A percentile compares a stretch with the other conserved stretches of the same genome.
phyloP scores from a whole-genome alignment of 176 grass and related monocot species.

The Ensete ventricosum region DNA sequence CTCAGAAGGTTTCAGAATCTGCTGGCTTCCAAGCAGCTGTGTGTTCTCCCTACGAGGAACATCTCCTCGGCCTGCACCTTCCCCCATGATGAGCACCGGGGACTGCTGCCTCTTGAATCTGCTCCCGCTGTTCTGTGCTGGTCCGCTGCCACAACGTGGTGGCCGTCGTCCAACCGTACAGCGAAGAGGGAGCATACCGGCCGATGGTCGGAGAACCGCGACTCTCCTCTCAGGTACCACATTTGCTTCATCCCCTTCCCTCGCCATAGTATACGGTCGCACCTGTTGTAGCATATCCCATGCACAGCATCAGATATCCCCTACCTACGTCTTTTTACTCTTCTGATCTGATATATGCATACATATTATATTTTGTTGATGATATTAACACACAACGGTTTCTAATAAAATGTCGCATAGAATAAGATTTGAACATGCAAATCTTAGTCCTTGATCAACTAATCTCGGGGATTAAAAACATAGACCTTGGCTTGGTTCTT shows the following conservation, averaged over 20 bases:
- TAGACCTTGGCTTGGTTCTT: too few relatives aligned
- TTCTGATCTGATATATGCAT: neutral
- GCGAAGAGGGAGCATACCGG: constrained; percentile 74
- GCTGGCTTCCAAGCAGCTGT: constrained; percentile 37
- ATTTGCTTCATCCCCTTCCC: constrained; percentile 59
- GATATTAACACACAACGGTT: neutral
- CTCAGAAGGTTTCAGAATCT: constrained; percentile 32
- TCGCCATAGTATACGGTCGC: constrained; percentile 86
- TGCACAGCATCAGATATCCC: neutral
- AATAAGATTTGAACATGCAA: too few relatives aligned
- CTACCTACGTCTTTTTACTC: too few relatives aligned
- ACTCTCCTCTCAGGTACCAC: constrained; percentile 76
- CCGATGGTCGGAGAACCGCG: constrained; percentile 82
- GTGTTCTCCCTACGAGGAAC: constrained; percentile 24
- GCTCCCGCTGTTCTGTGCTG: neutral
- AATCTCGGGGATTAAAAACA: too few relatives aligned
- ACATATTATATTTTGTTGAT: neutral
- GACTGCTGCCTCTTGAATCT: neutral
- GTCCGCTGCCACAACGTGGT: neutral
- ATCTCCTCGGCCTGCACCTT: constrained; percentile 47
- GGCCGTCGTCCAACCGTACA: constrained; percentile 18
- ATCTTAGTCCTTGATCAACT: too few relatives aligned
- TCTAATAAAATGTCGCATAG: neutral
- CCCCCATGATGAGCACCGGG: constrained; percentile 1
- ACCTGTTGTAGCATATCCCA: constrained; percentile 28